Conservation (phyloP, 2,329 filamentous ascomycete species). For the Diatrype stigma region DNA sequence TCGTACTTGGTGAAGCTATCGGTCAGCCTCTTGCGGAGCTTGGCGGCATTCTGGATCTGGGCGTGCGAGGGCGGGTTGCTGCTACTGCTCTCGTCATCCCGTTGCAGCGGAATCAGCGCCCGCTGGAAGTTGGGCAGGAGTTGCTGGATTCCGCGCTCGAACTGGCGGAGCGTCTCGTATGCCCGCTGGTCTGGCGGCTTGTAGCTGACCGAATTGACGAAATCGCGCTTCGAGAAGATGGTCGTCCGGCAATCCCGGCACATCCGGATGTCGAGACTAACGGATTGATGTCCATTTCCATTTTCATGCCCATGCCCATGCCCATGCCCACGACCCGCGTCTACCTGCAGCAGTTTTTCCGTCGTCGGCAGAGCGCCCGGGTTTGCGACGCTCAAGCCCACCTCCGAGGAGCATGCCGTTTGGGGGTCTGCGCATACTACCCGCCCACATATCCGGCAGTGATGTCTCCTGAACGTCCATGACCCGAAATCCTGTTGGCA, state of each 20-base stretch:
- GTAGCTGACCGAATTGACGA: conserved; percentile 62
- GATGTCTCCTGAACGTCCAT: conserved; percentile 89
- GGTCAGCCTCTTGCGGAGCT: conserved; percentile 83
- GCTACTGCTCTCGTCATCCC: conserved; percentile 49
- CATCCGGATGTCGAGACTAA: conserved; percentile 81
- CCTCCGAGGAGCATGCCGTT: conserved; percentile 79
- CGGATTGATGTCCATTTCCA: no score
- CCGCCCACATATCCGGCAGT: conserved; percentile 88
- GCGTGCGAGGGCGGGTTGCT: conserved; percentile 47
- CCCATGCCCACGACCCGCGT: no score
- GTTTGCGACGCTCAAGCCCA: conserved; percentile 71
- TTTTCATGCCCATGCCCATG: no score
- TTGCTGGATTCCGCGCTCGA: conserved; percentile 79
- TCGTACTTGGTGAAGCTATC: conserved; percentile 90
- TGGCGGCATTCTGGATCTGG: conserved; percentile 80
- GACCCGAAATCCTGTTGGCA: conserved; percentile 94
- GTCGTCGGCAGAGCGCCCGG: conserved; percentile 38
- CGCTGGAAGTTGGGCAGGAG: conserved; percentile 83
- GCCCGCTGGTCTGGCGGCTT: conserved; percentile 73
- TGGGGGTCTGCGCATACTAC: conserved; percentile 87
- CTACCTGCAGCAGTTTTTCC: conserved; percentile 35
- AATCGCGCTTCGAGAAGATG: conserved; percentile 67
- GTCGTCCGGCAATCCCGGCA: conserved; percentile 78
- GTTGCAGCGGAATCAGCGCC: conserved; percentile 66
- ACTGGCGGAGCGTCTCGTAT: conserved; percentile 80